A percentile compares a stretch with the other conserved stretches of the same genome.
Evolutionary conservation across 495 filamentous ascomycete genomes (phyloP).

Genomic region (Geopyxis carbonaria): DNA sequence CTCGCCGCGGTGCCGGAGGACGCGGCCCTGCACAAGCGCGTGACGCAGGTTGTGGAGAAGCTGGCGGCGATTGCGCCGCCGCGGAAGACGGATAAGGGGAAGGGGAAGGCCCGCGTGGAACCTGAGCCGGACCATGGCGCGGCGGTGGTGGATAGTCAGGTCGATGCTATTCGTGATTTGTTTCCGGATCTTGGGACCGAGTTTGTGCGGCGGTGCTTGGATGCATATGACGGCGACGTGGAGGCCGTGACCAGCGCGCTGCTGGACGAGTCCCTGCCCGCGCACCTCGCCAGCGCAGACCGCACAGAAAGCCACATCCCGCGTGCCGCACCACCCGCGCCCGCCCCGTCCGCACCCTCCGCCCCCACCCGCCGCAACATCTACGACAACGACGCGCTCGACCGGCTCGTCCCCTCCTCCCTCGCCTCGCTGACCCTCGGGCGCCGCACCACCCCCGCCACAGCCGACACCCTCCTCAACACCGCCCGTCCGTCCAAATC

Average conservation of each 20-base stretch:
- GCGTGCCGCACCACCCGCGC: conserved; percentile 24
- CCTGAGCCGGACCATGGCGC: conserved; percentile 31
- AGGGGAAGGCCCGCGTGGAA: conserved; percentile 35
- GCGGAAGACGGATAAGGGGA: conserved; percentile 46
- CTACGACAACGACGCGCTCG: conserved; percentile 67
- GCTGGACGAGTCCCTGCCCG: conserved; percentile 62
- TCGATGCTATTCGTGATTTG: conserved; percentile 78
- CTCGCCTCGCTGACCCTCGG: conserved; percentile 54
- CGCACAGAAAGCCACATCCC: conserved; percentile 23
- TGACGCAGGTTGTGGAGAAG: conserved; percentile 8
- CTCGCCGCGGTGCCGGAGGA: conserved; percentile 7
- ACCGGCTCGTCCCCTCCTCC: conserved; percentile 44
- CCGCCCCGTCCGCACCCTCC: conserved; percentile 25
- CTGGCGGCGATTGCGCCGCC: conserved; percentile 11
- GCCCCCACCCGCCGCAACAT: conserved; percentile 41
- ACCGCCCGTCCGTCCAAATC: conserved; percentile 51
- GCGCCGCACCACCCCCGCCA: conserved; percentile 42
- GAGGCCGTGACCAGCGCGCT: conserved; percentile 71
- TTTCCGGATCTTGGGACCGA: conserved; percentile 78
- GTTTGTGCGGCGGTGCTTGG: conserved; percentile 63
- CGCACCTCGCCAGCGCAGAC: conserved; percentile 39
- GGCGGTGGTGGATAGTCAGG: conserved; percentile 63
- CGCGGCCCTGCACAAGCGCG: conserved; percentile 9
- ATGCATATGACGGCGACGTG: conserved; percentile 57
- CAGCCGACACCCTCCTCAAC: conserved; percentile 45